Evolutionary conservation across 2,329 filamentous ascomycete species (phyloP).

Genomic region (Sarocladium brachiariae): DNA sequence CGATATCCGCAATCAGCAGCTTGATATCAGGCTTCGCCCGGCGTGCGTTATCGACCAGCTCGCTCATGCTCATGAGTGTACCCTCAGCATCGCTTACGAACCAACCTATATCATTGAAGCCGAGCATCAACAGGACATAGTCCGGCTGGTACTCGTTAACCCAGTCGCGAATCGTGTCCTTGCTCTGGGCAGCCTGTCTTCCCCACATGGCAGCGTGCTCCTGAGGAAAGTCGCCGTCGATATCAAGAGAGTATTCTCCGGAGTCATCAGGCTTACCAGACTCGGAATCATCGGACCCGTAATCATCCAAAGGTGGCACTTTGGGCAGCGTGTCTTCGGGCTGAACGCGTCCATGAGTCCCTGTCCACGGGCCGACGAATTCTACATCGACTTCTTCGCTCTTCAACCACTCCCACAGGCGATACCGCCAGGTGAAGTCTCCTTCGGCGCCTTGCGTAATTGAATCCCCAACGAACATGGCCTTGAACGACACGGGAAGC

Average conservation of each 20-base stretch:
- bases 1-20: constrained; percentile 24
- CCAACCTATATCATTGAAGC: constrained; percentile 29
- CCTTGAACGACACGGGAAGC: too few relatives aligned
- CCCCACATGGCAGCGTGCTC: constrained; percentile 16
- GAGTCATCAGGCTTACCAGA: too few relatives aligned
- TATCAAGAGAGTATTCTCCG: too few relatives aligned
- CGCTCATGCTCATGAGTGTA: constrained; percentile 17
- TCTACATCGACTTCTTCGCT: background rate
- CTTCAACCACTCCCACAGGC: constrained; percentile 30
- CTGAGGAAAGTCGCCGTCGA: too few relatives aligned
- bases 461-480: constrained; percentile 31
- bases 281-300: too few relatives aligned
- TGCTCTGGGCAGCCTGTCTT: constrained; percentile 22
- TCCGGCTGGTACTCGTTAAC: constrained; percentile 24
- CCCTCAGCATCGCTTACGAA: constrained; percentile 14
- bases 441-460: constrained; percentile 32
- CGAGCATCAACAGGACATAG: constrained; percentile 25
- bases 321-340: too few relatives aligned
- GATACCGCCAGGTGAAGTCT: constrained; percentile 36
- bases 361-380: constrained; percentile 10
- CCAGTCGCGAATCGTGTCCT: constrained; percentile 20
- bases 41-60: constrained; percentile 24
- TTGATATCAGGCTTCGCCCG: constrained; percentile 19
- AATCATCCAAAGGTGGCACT: too few relatives aligned
- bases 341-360: too few relatives aligned